phyloP scores from a whole-genome alignment of 176 grass and related monocot genomes.

The Phoenix roebelenii region DNA sequence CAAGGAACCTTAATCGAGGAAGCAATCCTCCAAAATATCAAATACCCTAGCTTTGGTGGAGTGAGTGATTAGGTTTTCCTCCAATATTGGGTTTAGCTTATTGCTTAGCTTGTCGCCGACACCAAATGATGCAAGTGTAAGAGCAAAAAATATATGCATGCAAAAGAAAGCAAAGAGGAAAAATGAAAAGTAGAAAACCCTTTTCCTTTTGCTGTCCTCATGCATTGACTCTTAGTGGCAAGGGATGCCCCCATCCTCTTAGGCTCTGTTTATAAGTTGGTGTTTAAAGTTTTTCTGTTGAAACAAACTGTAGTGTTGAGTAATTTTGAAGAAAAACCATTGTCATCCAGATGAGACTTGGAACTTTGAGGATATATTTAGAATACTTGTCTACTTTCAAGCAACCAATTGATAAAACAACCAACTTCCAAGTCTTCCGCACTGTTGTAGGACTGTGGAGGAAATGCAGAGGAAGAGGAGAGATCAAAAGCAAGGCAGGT shows the following conservation, averaged over 20 bases:
- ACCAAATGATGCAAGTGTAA: constrained; percentile 47
- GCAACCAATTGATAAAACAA: too few species aligned
- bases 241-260: neutral
- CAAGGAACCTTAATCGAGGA: neutral
- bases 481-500: too few species aligned
- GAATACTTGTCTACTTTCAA: too few species aligned
- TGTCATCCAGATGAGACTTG: too few species aligned
- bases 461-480: too few species aligned
- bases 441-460: too few species aligned
- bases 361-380: too few species aligned
- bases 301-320: neutral
- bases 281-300: too few species aligned
- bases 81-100: constrained; percentile 1
- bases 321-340: too few species aligned
- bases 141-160: constrained; percentile 27
- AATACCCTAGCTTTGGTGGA: neutral
- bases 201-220: constrained; percentile 3
- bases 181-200: neutral
- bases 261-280: too few species aligned
- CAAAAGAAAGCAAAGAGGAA: constrained; percentile 20
- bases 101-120: constrained; percentile 45
- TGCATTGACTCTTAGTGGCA: neutral
- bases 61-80: neutral
- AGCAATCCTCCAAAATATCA: neutral
- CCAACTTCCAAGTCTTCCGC: too few species aligned